phyloP scores from a whole-genome alignment of 768 basidiomycete species.

The Termitomyces sp. region DNA sequence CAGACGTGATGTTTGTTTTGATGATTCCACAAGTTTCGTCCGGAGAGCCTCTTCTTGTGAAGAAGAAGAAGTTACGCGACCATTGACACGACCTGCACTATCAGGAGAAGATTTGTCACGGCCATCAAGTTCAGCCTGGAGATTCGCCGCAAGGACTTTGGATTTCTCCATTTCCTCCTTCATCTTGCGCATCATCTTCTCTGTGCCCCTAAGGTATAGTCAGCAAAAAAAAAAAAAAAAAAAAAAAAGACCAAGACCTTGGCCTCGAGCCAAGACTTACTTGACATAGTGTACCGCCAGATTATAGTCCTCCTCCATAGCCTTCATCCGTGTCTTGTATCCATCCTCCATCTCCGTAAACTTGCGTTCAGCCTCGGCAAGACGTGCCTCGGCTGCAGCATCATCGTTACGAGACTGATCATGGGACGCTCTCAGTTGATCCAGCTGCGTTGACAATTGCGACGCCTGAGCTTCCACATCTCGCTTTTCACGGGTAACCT shows the following conservation, averaged over 20 bases:
- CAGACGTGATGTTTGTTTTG: constrained; percentile 69
- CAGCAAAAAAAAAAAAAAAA: neutral
- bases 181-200: constrained; percentile 96
- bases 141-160: constrained; percentile 70
- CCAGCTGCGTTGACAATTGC: constrained; percentile 60
- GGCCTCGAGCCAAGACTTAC: constrained; percentile 39
- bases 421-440: constrained; percentile 54
- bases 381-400: constrained; percentile 29
- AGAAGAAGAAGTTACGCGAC: constrained; percentile 64
- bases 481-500: constrained; percentile 57
- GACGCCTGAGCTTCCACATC: constrained; percentile 71
- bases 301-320: constrained; percentile 94
- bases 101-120: constrained; percentile 42
- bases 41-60: constrained; percentile 75
- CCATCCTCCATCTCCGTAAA: constrained; percentile 72
- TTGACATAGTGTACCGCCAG: constrained; percentile 97
- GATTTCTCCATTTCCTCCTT: constrained; percentile 93
- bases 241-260: too few species aligned
- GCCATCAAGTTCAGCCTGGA: constrained; percentile 86
- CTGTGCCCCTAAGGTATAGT: constrained; percentile 65
- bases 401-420: constrained; percentile 35
- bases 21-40: constrained; percentile 68
- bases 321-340: constrained; percentile 76
- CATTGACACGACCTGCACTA: constrained; percentile 48
- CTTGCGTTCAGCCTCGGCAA: constrained; percentile 68